Conservation (phyloP, 1,284 basidiomycete species). For the Fomitopsis palustris region DNA sequence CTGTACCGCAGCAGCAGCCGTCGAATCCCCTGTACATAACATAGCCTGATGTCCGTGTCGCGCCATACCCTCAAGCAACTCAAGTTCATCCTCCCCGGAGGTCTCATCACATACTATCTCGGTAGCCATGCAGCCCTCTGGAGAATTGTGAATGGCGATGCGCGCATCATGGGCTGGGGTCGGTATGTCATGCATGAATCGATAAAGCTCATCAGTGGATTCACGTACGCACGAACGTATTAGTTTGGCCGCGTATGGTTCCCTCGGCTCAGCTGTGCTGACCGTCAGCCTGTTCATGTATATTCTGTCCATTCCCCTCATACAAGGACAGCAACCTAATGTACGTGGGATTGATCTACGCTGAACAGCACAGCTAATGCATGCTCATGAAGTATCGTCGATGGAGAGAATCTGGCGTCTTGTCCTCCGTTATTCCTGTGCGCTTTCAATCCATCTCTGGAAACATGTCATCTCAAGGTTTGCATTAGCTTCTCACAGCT, state of each 20-base stretch:
- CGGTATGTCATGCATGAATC: slow-evolving; percentile 36
- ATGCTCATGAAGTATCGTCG: slow-evolving; percentile 23
- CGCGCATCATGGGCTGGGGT: slow-evolving; percentile 41
- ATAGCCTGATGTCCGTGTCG: slow-evolving; percentile 21
- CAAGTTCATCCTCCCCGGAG: slow-evolving; percentile 71
- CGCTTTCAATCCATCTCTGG: slow-evolving; percentile 12
- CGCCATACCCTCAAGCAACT: slow-evolving; percentile 61
- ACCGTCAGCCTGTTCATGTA: slow-evolving; percentile 72
- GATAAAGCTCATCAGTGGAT: background rate
- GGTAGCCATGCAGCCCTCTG: slow-evolving; percentile 50
- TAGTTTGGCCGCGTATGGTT: slow-evolving; percentile 49
- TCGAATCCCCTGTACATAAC: too few relatives aligned
- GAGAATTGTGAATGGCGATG: slow-evolving; percentile 31
- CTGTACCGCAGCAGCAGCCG: too few relatives aligned
- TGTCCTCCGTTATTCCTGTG: slow-evolving; percentile 56
- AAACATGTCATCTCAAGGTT: background rate
- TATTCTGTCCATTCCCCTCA: slow-evolving; percentile 58
- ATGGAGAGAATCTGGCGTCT: slow-evolving; percentile 42
- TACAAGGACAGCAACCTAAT: slow-evolving; percentile 62
- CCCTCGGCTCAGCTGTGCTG: slow-evolving; percentile 48
- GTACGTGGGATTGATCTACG: slow-evolving; percentile 38
- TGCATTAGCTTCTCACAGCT: slow-evolving; percentile 46
- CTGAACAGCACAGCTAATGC: background rate
- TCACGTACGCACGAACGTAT: background rate
- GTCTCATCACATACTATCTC: slow-evolving; percentile 54